Conservation (phyloP, 257 asterid species). For the Fraxinus pennsylvanica region DNA sequence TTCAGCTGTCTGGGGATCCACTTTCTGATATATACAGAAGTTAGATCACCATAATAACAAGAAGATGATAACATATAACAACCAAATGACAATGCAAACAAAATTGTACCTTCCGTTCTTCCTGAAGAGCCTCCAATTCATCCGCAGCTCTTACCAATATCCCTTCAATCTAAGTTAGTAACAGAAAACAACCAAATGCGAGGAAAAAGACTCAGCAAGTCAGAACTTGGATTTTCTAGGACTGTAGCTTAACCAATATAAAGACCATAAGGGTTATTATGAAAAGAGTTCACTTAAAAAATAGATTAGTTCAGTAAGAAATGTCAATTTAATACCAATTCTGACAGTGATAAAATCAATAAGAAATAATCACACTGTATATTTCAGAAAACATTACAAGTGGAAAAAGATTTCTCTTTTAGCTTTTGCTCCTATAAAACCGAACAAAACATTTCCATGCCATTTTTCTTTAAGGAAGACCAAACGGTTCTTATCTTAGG, state of each 20-base stretch:
- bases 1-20: slow-evolving; percentile 75
- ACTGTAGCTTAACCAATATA: neutral
- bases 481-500: neutral
- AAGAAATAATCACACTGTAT: neutral
- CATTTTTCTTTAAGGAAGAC: neutral
- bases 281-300: neutral
- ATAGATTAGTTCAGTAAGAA: neutral
- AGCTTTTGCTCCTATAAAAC: neutral
- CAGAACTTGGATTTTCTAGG: neutral
- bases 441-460: neutral
- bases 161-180: slow-evolving; percentile 76
- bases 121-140: slow-evolving; percentile 84
- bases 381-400: no score
- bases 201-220: neutral
- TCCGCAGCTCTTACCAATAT: slow-evolving; percentile 76
- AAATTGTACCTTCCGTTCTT: slow-evolving; percentile 76
- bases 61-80: slow-evolving; percentile 2
- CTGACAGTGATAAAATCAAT: neutral
- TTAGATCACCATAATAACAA: slow-evolving; percentile 9
- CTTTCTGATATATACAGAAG: slow-evolving; percentile 56
- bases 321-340: neutral
- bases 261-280: neutral
- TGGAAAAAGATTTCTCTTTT: neutral
- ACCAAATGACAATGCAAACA: slow-evolving; percentile 21
- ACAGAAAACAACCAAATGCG: neutral